A percentile compares a stretch with the other conserved stretches of the same genome.
phyloP scores from a whole-genome alignment of 352 stramenopile genomes.

The Phytophthora lateralis region DNA sequence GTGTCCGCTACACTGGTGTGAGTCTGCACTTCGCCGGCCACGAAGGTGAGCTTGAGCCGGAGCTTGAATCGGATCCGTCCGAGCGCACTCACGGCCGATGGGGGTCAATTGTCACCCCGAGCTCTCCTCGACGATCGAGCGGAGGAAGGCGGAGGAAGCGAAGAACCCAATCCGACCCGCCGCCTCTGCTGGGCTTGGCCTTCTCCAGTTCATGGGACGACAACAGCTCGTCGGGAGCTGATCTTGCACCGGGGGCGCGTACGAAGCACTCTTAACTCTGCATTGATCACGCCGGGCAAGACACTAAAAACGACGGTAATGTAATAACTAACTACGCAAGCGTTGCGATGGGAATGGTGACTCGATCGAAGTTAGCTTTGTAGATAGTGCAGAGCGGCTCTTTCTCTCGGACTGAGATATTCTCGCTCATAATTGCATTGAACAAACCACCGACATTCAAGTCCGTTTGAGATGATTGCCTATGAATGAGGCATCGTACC shows the following conservation, averaged over 20 bases:
- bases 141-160: slow-evolving; percentile 15
- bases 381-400: too few relatives aligned
- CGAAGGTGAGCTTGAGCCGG: slow-evolving; percentile 29
- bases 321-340: background rate
- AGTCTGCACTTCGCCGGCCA: slow-evolving; percentile 29
- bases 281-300: background rate
- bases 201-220: slow-evolving; percentile 41
- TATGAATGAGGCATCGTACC: background rate
- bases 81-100: slow-evolving; percentile 10
- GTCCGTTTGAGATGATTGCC: background rate
- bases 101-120: slow-evolving; percentile 2
- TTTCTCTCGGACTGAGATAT: background rate
- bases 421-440: too few relatives aligned
- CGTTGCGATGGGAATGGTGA: background rate
- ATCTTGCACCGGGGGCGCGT: slow-evolving; percentile 1
- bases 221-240: slow-evolving; percentile 14
- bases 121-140: slow-evolving; percentile 5
- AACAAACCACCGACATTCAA: background rate
- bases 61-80: slow-evolving; percentile 28
- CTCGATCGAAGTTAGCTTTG: background rate
- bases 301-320: background rate
- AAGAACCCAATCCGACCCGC: slow-evolving; percentile 31
- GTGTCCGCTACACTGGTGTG: slow-evolving; percentile 32
- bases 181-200: slow-evolving; percentile 23
- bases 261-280: background rate